These are phyloP conservation scores for Populus hybrid DNA, from an alignment of 441 rosid species.

Conservation along the genomic window DNA sequence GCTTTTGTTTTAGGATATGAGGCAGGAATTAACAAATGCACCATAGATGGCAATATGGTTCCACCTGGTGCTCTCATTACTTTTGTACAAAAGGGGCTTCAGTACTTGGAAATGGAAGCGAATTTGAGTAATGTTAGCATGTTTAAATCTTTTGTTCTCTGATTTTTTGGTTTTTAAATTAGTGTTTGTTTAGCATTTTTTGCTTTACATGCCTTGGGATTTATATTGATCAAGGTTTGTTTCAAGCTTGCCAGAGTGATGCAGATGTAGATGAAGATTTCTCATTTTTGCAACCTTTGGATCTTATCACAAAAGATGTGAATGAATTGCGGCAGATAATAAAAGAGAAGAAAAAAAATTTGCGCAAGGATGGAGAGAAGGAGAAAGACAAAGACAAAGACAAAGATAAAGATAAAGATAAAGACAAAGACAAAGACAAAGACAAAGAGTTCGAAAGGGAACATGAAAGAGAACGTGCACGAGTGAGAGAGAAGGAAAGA, in stretches of 20 bases:
- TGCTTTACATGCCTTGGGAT: conserved; percentile 12
- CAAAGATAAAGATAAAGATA: too few relatives aligned
- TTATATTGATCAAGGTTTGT: conserved; percentile 32
- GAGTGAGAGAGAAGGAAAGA: conserved; percentile 52
- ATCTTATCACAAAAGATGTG: conserved; percentile 90
- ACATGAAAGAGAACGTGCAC: conserved; percentile 43
- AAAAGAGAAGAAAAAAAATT: conserved; percentile 69
- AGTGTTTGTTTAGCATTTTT: conserved; percentile 4
- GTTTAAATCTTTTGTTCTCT: conserved; percentile 20
- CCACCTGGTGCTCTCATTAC: conserved; percentile 95
- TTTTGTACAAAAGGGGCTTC: conserved; percentile 91
- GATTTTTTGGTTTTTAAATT: not conserved
- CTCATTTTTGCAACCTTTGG: conserved; percentile 94
- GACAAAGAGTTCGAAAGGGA: conserved; percentile 44
- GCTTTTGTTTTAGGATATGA: conserved; percentile 96
- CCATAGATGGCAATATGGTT: conserved; percentile 91
- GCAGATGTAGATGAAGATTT: conserved; percentile 91
- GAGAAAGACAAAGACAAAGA: too few relatives aligned
- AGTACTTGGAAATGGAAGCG: conserved; percentile 98
- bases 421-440: conserved; percentile 46
- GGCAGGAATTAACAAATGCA: conserved; percentile 85
- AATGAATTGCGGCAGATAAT: conserved; percentile 71
- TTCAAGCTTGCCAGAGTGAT: conserved; percentile 62
- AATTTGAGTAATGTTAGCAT: conserved; percentile 78
- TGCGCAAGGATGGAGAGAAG: conserved; percentile 59